Evolutionary conservation across 176 grass and related monocot species (phyloP).

Genomic region (Phragmites australis): DNA sequence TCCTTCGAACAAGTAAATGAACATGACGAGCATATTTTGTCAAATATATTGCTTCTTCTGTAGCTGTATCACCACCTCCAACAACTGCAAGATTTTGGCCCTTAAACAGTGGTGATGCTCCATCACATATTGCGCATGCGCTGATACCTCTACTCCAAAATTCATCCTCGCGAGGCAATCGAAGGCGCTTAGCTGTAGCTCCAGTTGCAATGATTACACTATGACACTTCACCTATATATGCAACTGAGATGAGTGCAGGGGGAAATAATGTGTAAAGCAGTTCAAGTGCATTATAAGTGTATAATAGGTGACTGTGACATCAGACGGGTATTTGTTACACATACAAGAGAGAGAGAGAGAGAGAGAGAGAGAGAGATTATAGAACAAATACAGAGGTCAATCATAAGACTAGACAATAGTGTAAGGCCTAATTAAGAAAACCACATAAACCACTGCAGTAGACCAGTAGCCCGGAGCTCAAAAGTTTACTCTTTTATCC

Average conservation of each 20-base stretch:
- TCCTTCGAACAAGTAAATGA: slow-evolving; percentile 85
- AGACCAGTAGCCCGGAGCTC: not conserved
- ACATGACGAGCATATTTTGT: slow-evolving; percentile 97
- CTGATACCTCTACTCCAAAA: slow-evolving; percentile 99
- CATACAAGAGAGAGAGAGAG: not conserved
- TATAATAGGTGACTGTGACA: not conserved
- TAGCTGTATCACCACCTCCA: slow-evolving; percentile 93
- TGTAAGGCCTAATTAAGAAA: slow-evolving; percentile 10
- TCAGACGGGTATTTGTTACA: not conserved
- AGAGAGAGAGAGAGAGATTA: no score
- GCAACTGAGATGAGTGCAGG: slow-evolving; percentile 28
- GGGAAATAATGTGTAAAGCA: not conserved
- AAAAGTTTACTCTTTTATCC: not conserved
- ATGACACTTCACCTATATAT: slow-evolving; percentile 77
- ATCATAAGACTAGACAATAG: not conserved
- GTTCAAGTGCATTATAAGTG: not conserved
- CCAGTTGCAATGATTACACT: slow-evolving; percentile 95
- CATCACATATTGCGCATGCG: slow-evolving; percentile 97
- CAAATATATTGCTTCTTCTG: slow-evolving; percentile 93
- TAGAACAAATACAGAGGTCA: not conserved
- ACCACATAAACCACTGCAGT: not conserved
- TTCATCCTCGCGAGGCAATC: slow-evolving; percentile 88
- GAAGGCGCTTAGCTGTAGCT: slow-evolving; percentile 77
- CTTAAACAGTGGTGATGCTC: slow-evolving; percentile 86
- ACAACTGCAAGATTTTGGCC: slow-evolving; percentile 91